A percentile compares a stretch with the other conserved stretches of the same genome.
phyloP scores from a whole-genome alignment of 148 eudicot genomes.

The Gaultheria prostrata region DNA sequence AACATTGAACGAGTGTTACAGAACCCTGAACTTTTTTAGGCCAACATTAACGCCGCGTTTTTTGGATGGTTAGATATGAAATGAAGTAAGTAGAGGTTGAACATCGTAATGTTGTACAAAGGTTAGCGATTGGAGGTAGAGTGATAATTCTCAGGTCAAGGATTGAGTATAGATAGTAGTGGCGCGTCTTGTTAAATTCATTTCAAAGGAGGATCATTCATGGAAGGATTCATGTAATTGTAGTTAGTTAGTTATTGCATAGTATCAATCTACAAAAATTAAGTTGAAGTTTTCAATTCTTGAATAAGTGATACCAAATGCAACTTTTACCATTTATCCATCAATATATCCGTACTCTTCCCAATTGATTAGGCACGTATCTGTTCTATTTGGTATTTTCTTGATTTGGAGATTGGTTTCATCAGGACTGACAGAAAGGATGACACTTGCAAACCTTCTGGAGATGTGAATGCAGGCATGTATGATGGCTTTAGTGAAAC shows the following conservation, averaged over 20 bases:
- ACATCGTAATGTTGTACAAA: background rate
- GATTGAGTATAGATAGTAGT: background rate
- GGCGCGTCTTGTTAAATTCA: background rate
- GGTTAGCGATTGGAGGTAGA: background rate
- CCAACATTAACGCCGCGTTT: background rate
- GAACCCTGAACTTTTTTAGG: background rate
- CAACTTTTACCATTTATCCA: background rate
- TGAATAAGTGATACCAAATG: background rate
- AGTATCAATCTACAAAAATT: background rate
- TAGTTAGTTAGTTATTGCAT: background rate
- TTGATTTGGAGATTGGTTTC: slow-evolving; percentile 3
- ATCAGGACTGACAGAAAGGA: slow-evolving; percentile 60
- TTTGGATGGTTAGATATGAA: background rate
- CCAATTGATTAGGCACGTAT: background rate
- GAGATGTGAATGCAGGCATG: slow-evolving; percentile 38
- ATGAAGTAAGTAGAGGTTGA: background rate
- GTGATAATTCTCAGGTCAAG: background rate
- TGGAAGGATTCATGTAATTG: background rate
- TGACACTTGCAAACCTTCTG: slow-evolving; percentile 31
- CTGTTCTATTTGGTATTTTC: slow-evolving; percentile 12
- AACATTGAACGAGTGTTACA: background rate
- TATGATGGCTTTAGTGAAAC: slow-evolving; percentile 88
- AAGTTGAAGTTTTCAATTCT: background rate
- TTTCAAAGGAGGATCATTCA: background rate
- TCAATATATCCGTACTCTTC: background rate